Evolutionary conservation across 192 early-diverging fungal species (phyloP).

Genomic region (Podila minutissima): DNA sequence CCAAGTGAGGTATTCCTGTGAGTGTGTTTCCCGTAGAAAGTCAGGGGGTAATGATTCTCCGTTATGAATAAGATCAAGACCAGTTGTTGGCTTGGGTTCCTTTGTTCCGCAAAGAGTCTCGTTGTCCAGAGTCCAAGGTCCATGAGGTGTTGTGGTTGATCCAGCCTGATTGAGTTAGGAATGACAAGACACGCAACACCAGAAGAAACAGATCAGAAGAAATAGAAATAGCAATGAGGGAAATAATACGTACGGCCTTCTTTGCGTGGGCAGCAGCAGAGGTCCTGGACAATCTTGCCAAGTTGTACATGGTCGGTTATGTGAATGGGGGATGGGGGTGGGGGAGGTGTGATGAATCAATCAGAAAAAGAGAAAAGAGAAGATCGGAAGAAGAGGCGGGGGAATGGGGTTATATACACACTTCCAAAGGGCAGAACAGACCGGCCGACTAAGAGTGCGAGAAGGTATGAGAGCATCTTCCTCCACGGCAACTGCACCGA

Average conservation of each 20-base stretch:
- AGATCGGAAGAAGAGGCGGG: neutral
- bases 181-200: too few relatives aligned
- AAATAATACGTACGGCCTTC: conserved; percentile 1
- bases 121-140: too few relatives aligned
- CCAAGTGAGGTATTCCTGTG: too few relatives aligned
- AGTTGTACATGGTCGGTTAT: conserved; percentile 3
- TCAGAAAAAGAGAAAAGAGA: neutral
- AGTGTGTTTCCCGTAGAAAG: too few relatives aligned
- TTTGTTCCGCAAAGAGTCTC: too few relatives aligned
- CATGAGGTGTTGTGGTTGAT: too few relatives aligned
- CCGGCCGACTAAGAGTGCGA: neutral
- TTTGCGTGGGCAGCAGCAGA: neutral
- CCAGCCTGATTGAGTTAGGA: too few relatives aligned
- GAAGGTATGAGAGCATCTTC: neutral
- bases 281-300: conserved; percentile 4
- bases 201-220: neutral
- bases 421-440: neutral
- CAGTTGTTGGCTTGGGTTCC: too few relatives aligned
- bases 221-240: neutral
- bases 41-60: too few relatives aligned
- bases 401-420: conserved; percentile 2
- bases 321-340: neutral
- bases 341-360: conserved; percentile 3
- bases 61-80: too few relatives aligned
- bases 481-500: neutral